Percentiles rank a stretch among this genome's conserved stretches.
These are phyloP conservation scores for Pseudogymnoascus sp. DNA, from an alignment of 2,329 filamentous ascomycete genomes.

Conservation along the genomic window DNA sequence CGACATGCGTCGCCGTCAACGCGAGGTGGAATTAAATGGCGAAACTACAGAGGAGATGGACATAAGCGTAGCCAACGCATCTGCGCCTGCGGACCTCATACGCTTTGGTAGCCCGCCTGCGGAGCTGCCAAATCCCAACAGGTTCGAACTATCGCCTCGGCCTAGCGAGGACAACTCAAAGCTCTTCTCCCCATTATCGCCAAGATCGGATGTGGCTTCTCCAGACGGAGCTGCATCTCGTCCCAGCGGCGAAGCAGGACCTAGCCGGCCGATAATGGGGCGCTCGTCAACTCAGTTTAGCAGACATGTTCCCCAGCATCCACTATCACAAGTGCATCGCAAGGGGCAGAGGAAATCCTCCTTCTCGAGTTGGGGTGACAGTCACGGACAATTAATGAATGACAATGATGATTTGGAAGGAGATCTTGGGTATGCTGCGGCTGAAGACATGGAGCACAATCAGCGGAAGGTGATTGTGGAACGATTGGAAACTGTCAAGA, in stretches of 20 bases:
- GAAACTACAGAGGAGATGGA: slow-evolving; percentile 81
- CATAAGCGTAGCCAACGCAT: slow-evolving; percentile 63
- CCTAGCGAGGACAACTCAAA: slow-evolving; percentile 21
- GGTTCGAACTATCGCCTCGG: slow-evolving; percentile 55
- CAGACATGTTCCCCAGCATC: slow-evolving; percentile 26
- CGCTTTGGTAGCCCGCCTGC: slow-evolving; percentile 37
- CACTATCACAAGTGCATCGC: slow-evolving; percentile 15
- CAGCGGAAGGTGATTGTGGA: slow-evolving; percentile 95
- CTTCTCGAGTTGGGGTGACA: slow-evolving; percentile 26
- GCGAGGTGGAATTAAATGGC: slow-evolving; percentile 37
- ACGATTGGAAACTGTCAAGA: slow-evolving; percentile 89
- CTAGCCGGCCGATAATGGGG: slow-evolving; percentile 19
- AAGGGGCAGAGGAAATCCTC: slow-evolving; percentile 28
- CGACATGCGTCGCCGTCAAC: slow-evolving; percentile 63
- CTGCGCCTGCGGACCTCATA: slow-evolving; percentile 60
- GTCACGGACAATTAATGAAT: slow-evolving; percentile 33
- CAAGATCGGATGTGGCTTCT: slow-evolving; percentile 7
- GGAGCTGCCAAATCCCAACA: slow-evolving; percentile 65
- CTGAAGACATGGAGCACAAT: slow-evolving; percentile 86
- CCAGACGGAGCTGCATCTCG: not conserved
- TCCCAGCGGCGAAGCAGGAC: slow-evolving; percentile 11
- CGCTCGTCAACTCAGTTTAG: slow-evolving; percentile 26
- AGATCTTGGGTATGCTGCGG: slow-evolving; percentile 88
- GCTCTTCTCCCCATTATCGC: slow-evolving; percentile 17
- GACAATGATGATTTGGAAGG: slow-evolving; percentile 76